Evolutionary conservation across 768 basidiomycete species (phyloP), one percentile per base, ranked within the genome.

Genomic region (Suillus luteus): DNA sequence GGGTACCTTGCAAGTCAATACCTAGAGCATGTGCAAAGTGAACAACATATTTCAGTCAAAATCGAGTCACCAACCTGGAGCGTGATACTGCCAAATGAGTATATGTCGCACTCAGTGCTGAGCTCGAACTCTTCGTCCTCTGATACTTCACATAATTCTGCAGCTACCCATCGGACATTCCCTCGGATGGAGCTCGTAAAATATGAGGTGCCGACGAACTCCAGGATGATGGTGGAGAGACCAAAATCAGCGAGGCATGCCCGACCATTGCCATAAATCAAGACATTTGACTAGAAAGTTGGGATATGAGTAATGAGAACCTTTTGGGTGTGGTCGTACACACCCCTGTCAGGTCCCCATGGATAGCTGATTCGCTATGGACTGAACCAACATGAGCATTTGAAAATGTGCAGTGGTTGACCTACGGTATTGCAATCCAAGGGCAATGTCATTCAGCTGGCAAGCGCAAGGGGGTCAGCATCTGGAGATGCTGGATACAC

Each of bases 151-250:
- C n/a, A 48, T 48, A 48, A 48, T 22, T 48, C 46, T 48, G 46
- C 46, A 22, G n/a, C 46, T 48, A 22, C 22, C 46, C 46, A 48
- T 22, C 46, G 46, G 46, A 48, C 46, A 6, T 48, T 48, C 46
- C 46, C 46, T 12, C 46, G 46, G 12, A 48, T 48, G 11, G 46
- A 22, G 11, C 46, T 48, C 46, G 46, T 61, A 22, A 54, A 8
- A 27, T 61, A 61, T 6, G 49, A 61, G 70, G 74, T 5, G 17
- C 72, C 69, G 40, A 74, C 68, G 59, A 77, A 70, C 61, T 80
- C 77, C n/a, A 69, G 69, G 15, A 77, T 68, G 55, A 82, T 75
- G 24, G 66, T 78, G 24, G 79, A 81, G 7, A 82, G 68, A 4
- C 81, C 82, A 63, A 82, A 48, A 48, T 48, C 46, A 48, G 46